A percentile compares a stretch with the other conserved stretches of the same genome.
Conservation (phyloP, 306 rosid genomes). For the Hippophae tibetana region DNA sequence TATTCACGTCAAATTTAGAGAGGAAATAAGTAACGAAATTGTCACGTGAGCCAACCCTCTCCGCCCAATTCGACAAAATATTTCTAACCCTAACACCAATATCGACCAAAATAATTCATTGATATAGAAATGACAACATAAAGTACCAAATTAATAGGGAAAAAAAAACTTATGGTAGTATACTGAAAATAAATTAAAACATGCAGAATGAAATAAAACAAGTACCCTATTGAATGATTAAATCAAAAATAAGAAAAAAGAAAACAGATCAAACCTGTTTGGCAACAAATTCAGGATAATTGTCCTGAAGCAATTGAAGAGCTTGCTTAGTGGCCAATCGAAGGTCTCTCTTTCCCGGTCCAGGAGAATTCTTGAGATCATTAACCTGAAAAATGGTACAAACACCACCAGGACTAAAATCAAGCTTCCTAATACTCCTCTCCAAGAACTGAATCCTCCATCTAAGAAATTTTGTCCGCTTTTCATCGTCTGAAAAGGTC, state of each 20-base stretch:
- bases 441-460: slow-evolving; percentile 86
- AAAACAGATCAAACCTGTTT: slow-evolving; percentile 44
- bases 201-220: no score
- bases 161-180: no score
- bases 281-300: slow-evolving; percentile 87
- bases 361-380: slow-evolving; percentile 79
- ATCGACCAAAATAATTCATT: no score
- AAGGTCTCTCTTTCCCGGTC: slow-evolving; percentile 68
- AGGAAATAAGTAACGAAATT: no score
- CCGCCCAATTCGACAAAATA: no score
- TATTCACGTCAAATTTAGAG: no score
- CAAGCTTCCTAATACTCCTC: slow-evolving; percentile 71
- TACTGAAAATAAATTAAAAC: no score
- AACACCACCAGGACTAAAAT: slow-evolving; percentile 55
- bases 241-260: background rate
- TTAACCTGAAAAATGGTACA: slow-evolving; percentile 71
- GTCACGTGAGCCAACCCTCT: no score
- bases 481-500: slow-evolving; percentile 49
- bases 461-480: slow-evolving; percentile 48
- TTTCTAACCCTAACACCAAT: no score
- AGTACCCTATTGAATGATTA: background rate
- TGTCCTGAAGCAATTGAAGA: slow-evolving; percentile 84
- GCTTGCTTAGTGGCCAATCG: slow-evolving; percentile 75
- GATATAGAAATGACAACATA: no score
- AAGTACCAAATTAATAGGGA: no score